Evolutionary conservation across 768 basidiomycete genomes (phyloP), one percentile per base, ranked within the genome.

Genomic region (Boletus sp.): DNA sequence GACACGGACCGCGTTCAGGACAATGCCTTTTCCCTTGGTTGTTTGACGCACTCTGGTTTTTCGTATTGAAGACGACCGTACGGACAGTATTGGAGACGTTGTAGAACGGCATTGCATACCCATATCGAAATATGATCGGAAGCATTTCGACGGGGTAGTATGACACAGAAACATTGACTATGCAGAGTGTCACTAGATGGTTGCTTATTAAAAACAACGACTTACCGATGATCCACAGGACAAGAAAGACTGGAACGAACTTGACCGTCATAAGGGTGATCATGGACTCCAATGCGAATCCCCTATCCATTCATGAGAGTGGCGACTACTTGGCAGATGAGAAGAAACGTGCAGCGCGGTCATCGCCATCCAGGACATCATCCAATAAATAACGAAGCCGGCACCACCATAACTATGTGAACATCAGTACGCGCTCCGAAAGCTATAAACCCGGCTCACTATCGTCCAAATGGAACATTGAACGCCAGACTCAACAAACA

Each of bases 21-120:
- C 17, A 34, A 10, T 32, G 15, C 21, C 15, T 42, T 40, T 34
- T 32, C 23, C 14, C 21, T 27, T n/a, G 35, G n/a, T 1, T 7
- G 5, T 37, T 13, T 30, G 10, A 74, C 81, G 35, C 54, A 85
- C 84, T 64, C 19, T 79, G 70, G 55, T 85, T 84, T 63, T 80
- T 82, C 4, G 85, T 87, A 35, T 78, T 72, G 59, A 90, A 88
- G n/a, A 85, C 66, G 51, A 90, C 74, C 25, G 81, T 74, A 19
- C 88, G 76, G 4, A 82, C 77, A 1, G 84, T 80, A 37, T 74
- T 70, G 14, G 83, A 81, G 29, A 89, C 74, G 60, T 89, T 87
- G 66, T 86, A 89, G 63, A 90, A 88, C 1, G 88, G 88, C 58
- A 75, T 76, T 0, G 80, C 86, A 58, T 83, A 87, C 1, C 86